These are phyloP conservation scores for Davidsoniella eucalypti DNA, from an alignment of 2,329 filamentous ascomycete genomes.

Conservation along the genomic window DNA sequence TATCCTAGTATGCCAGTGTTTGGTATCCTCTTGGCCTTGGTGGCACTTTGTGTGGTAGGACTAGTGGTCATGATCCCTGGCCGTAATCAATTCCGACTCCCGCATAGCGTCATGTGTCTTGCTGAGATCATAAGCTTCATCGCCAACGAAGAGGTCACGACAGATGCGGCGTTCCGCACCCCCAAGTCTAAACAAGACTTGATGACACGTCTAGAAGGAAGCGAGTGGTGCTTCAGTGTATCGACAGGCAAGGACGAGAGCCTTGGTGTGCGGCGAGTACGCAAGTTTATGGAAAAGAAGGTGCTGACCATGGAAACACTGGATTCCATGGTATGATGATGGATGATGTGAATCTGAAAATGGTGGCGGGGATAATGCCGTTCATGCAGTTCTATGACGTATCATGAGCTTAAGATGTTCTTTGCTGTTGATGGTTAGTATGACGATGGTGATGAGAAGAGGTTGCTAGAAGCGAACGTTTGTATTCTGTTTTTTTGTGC, in stretches of 20 bases:
- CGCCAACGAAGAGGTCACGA: constrained; percentile 52
- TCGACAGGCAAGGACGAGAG: constrained; percentile 25
- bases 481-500: too few relatives aligned
- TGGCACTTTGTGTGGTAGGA: constrained; percentile 51
- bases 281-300: constrained; percentile 13
- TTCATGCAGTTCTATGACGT: too few relatives aligned
- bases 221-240: constrained; percentile 34
- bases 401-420: too few relatives aligned
- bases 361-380: too few relatives aligned
- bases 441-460: too few relatives aligned
- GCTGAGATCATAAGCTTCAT: constrained; percentile 67
- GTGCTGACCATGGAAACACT: neutral
- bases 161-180: constrained; percentile 57
- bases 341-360: too few relatives aligned
- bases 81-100: constrained; percentile 46
- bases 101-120: constrained; percentile 55
- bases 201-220: constrained; percentile 40
- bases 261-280: constrained; percentile 28
- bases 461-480: too few relatives aligned
- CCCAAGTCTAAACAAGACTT: constrained; percentile 53
- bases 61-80: constrained; percentile 45
- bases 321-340: too few relatives aligned
- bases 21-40: constrained; percentile 54
- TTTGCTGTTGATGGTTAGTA: too few relatives aligned
- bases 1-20: constrained; percentile 59